Conservation (phyloP, 352 stramenopile genomes). For the Globisporangium spinosum region DNA sequence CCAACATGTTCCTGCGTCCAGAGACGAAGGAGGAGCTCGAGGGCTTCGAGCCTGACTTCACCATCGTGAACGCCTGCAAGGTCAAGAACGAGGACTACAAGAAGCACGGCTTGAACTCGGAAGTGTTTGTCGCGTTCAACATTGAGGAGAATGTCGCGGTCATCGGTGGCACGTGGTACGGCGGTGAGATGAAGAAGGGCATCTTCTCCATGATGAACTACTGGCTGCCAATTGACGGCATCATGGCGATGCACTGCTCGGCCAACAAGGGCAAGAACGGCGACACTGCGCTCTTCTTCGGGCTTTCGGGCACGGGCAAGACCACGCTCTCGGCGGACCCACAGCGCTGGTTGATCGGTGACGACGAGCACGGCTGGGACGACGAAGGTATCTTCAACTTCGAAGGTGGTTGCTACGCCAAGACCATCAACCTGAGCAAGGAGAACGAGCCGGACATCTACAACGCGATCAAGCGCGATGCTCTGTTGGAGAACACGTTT, state of each 20-base stretch:
- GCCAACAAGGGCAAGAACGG: slow-evolving; percentile 96
- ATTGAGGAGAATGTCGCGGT: background rate
- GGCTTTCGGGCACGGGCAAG: slow-evolving; percentile 89
- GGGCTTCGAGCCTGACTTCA: slow-evolving; percentile 96
- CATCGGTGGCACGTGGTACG: background rate
- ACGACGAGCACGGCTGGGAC: slow-evolving; percentile 97
- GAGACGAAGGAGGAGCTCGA: slow-evolving; percentile 83
- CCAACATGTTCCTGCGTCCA: slow-evolving; percentile 95
- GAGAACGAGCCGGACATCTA: slow-evolving; percentile 98
- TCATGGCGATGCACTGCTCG: slow-evolving; percentile 98
- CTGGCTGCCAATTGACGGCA: slow-evolving; percentile 92
- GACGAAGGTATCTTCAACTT: slow-evolving; percentile 99
- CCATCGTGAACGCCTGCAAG: slow-evolving; percentile 97
- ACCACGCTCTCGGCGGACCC: slow-evolving; percentile 22
- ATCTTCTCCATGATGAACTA: slow-evolving; percentile 94
- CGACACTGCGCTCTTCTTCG: slow-evolving; percentile 97
- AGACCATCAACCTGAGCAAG: slow-evolving; percentile 96
- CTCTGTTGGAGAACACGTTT: slow-evolving; percentile 97
- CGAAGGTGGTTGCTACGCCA: slow-evolving; percentile 98
- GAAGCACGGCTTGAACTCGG: slow-evolving; percentile 91
- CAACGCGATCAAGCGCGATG: slow-evolving; percentile 94
- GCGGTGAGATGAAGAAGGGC: background rate
- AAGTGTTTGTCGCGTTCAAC: slow-evolving; percentile 71
- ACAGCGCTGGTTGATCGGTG: slow-evolving; percentile 36
- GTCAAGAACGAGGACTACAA: slow-evolving; percentile 94